Percentiles rank a stretch among this genome's conserved stretches.
phyloP scores from a whole-genome alignment of 2,329 filamentous ascomycete species.

The Diaporthe velutina region DNA sequence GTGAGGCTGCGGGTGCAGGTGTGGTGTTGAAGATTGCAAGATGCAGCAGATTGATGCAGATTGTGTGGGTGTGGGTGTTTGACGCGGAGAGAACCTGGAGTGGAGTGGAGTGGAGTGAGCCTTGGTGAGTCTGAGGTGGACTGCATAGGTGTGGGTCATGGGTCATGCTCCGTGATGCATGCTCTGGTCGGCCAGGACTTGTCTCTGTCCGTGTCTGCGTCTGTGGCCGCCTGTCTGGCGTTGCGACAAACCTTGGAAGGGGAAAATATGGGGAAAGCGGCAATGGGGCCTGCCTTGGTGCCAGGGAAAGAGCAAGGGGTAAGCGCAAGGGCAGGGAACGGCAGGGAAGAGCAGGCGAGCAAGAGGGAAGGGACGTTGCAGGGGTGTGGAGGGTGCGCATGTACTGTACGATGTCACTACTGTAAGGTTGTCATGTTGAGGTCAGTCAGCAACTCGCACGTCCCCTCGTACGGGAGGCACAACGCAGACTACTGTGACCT shows the following conservation, averaged over 20 bases:
- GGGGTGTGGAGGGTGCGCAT: neutral
- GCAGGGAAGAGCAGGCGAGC: slow-evolving; percentile 23
- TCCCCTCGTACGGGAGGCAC: neutral
- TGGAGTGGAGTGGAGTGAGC: slow-evolving; percentile 26
- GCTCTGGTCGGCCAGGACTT: slow-evolving; percentile 15
- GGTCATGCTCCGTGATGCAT: slow-evolving; percentile 31
- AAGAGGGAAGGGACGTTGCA: slow-evolving; percentile 34
- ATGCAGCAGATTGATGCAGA: slow-evolving; percentile 25
- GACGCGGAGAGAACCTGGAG: slow-evolving; percentile 27
- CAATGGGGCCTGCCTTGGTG: slow-evolving; percentile 22
- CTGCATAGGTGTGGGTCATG: slow-evolving; percentile 32
- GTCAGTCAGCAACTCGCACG: slow-evolving; percentile 19
- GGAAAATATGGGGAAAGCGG: slow-evolving; percentile 39
- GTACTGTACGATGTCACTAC: slow-evolving; percentile 20
- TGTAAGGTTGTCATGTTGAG: slow-evolving; percentile 31
- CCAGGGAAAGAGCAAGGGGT: slow-evolving; percentile 24
- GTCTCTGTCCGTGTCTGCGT: slow-evolving; percentile 18
- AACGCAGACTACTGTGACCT: neutral
- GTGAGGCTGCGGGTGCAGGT: neutral
- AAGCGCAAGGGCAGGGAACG: slow-evolving; percentile 11
- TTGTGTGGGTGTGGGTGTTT: slow-evolving; percentile 25
- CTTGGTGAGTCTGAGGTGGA: slow-evolving; percentile 31
- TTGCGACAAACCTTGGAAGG: slow-evolving; percentile 38
- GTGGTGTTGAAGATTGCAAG: slow-evolving; percentile 25
- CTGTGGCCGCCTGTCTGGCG: slow-evolving; percentile 22